Evolutionary conservation across 305 asterid species (phyloP).

Genomic region (Fraxinus angustifolia): DNA sequence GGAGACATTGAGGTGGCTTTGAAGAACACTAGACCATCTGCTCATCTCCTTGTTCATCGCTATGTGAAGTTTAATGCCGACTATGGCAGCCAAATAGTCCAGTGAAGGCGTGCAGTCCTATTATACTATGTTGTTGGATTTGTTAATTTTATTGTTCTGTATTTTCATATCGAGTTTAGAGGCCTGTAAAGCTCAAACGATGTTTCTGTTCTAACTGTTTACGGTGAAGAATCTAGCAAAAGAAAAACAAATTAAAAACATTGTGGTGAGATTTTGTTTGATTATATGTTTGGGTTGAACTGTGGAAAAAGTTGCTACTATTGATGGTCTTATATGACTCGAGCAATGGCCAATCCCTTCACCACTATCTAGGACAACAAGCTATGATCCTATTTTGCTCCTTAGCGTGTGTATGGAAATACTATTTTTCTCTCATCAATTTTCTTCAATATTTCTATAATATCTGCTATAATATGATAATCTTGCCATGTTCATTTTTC

Average conservation of each 20-base stretch:
- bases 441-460: not conserved
- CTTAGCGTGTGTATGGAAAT: no score
- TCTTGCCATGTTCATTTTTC: not conserved
- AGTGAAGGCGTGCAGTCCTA: slow-evolving; percentile 42
- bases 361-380: no score
- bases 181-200: not conserved
- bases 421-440: not conserved
- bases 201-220: not conserved
- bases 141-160: not conserved
- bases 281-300: not conserved
- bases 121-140: not conserved
- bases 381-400: no score
- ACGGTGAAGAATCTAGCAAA: not conserved
- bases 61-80: slow-evolving; percentile 82
- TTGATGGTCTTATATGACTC: no score
- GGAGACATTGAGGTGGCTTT: slow-evolving; percentile 69
- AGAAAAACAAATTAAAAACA: not conserved
- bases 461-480: not conserved
- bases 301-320: no score
- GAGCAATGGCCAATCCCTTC: no score
- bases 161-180: not conserved
- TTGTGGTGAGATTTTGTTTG: not conserved
- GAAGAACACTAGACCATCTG: slow-evolving; percentile 91
- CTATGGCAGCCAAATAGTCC: slow-evolving; percentile 92
- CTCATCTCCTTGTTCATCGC: slow-evolving; percentile 85